Evolutionary conservation across 345 rosid species (phyloP).

Genomic region (Rhodamnia rubescens): DNA sequence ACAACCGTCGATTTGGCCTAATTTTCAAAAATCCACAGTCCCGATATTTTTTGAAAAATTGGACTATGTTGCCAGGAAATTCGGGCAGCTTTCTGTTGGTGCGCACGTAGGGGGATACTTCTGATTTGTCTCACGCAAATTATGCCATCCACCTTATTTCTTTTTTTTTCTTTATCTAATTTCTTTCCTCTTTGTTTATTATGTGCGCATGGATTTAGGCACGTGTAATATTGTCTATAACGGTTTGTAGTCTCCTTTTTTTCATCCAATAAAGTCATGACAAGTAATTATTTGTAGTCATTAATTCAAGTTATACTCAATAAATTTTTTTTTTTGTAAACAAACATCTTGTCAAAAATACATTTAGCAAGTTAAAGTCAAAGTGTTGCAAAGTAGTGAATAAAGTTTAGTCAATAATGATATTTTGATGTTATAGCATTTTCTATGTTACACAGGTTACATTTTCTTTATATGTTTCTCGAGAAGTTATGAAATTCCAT

Average conservation of each 20-base stretch:
- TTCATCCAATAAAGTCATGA: not conserved
- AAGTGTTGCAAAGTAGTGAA: not conserved
- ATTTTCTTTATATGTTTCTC: not conserved
- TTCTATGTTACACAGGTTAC: not conserved
- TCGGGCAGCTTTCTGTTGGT: too few species aligned
- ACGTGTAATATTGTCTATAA: not conserved
- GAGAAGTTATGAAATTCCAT: not conserved
- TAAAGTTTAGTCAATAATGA: not conserved
- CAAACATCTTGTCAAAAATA: not conserved
- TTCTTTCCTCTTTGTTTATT: not conserved
- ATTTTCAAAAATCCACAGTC: too few species aligned
- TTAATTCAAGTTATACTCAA: not conserved
- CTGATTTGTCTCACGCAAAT: not conserved
- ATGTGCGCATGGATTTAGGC: not conserved
- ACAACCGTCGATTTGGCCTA: too few species aligned
- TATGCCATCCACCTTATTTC: not conserved
- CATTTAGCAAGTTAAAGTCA: not conserved
- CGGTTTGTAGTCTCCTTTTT: not conserved
- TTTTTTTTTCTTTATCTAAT: not conserved
- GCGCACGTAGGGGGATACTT: not conserved
- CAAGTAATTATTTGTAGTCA: not conserved
- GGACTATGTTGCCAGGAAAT: too few species aligned
- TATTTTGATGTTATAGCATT: not conserved
- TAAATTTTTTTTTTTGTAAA: not conserved
- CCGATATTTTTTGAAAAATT: too few species aligned